Percentiles rank a stretch among this genome's conserved stretches.
Evolutionary conservation across 2,329 filamentous ascomycete species (phyloP).

Genomic region (Alternaria rosae): DNA sequence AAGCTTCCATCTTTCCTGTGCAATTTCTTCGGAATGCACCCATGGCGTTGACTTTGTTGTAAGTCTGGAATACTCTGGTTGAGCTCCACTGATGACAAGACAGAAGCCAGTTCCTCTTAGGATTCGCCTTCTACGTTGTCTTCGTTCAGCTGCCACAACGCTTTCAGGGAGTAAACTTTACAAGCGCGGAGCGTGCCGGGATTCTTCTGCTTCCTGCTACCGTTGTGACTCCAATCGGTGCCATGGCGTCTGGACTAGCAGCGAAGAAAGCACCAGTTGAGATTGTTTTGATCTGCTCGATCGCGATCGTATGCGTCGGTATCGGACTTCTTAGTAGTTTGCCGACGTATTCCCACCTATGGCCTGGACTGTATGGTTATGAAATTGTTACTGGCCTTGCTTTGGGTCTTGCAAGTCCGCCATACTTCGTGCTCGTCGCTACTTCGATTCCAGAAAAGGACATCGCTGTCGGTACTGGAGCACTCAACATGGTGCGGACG

Average conservation of each 20-base stretch:
- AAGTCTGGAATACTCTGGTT: conserved; percentile 1
- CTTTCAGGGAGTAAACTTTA: conserved; percentile 44
- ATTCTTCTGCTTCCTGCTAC: conserved; percentile 41
- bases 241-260: conserved; percentile 32
- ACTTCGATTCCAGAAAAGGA: conserved; percentile 34
- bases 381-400: conserved; percentile 39
- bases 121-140: conserved; percentile 38
- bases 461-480: conserved; percentile 37
- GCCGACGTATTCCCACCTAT: conserved; percentile 25
- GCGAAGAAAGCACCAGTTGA: conserved; percentile 32
- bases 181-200: conserved; percentile 38
- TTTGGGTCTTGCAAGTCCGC: conserved; percentile 35
- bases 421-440: conserved; percentile 38
- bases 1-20: conserved; percentile 39
- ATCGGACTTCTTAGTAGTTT: conserved; percentile 39
- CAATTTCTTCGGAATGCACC: conserved; percentile 34
- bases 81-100: background rate
- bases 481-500: conserved; percentile 43
- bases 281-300: conserved; percentile 29
- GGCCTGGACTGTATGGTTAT: conserved; percentile 36
- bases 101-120: conserved; percentile 38
- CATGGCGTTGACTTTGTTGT: conserved; percentile 34
- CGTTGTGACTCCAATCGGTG: conserved; percentile 36
- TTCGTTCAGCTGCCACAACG: conserved; percentile 45
- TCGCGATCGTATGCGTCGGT: conserved; percentile 30